A percentile compares a stretch with the other conserved stretches of the same genome.
Conservation (phyloP, 106 monocot species). For the Apostasia ramifera region DNA sequence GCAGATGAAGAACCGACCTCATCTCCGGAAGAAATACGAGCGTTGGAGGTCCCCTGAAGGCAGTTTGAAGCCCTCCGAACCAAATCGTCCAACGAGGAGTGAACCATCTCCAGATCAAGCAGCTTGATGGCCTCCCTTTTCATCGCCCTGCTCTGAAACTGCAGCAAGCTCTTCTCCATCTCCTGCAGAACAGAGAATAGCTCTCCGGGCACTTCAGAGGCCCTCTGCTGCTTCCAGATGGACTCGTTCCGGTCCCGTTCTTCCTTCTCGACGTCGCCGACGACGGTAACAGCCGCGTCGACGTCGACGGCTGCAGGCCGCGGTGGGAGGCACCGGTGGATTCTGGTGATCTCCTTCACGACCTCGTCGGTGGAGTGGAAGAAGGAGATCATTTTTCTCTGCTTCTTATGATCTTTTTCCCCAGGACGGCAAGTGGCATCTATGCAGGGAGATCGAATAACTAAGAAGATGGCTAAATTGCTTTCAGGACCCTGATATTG, state of each 20-base stretch:
- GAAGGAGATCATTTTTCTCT: not conserved
- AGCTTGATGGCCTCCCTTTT: constrained; percentile 42
- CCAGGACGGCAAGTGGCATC: no score
- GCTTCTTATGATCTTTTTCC: not conserved
- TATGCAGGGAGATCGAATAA: no score
- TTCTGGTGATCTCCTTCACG: constrained; percentile 41
- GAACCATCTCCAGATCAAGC: constrained; percentile 41
- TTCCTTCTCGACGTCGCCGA: constrained; percentile 38
- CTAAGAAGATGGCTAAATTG: no score
- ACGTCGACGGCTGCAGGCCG: constrained; percentile 48
- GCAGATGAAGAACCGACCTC: not conserved
- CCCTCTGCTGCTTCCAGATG: constrained; percentile 25
- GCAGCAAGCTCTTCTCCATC: constrained; percentile 41
- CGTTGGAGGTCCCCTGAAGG: not conserved
- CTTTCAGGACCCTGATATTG: no score
- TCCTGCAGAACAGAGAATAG: constrained; percentile 40
- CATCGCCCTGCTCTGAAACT: constrained; percentile 33
- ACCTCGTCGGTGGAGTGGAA: constrained; percentile 28
- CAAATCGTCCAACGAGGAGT: constrained; percentile 18
- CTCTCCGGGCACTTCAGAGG: constrained; percentile 38
- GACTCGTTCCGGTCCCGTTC: constrained; percentile 25
- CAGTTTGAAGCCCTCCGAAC: constrained; percentile 8
- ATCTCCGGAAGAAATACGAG: not conserved
- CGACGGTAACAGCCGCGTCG: constrained; percentile 39
- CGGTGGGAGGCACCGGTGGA: constrained; percentile 53